Evolutionary conservation across 2,329 filamentous ascomycete species (phyloP).

Genomic region (Nigrospora oryzae): DNA sequence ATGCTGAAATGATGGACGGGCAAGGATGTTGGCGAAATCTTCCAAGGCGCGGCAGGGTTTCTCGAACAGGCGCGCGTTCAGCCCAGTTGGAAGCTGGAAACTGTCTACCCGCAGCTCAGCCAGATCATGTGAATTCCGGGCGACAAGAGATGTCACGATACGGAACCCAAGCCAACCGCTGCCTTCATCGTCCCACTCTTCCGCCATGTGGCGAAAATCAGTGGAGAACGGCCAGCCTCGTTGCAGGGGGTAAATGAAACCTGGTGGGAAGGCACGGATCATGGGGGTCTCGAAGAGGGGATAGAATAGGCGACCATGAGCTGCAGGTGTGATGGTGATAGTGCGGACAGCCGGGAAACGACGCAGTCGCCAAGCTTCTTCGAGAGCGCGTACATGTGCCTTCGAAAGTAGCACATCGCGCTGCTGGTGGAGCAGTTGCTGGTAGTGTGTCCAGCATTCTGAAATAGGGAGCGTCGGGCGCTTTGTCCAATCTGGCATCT

Average conservation of each 20-base stretch:
- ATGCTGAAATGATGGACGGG: constrained; percentile 15
- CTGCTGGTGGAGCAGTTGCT: constrained; percentile 22
- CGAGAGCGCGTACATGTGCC: constrained; percentile 21
- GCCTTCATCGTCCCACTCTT: constrained; percentile 5
- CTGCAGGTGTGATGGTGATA: constrained; percentile 28
- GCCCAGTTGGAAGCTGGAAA: constrained; percentile 17
- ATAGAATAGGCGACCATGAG: constrained; percentile 23
- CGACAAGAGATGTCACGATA: constrained; percentile 14
- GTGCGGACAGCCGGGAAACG: constrained; percentile 24
- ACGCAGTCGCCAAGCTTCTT: constrained; percentile 16
- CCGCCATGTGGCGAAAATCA: not conserved
- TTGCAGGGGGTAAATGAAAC: constrained; percentile 29
- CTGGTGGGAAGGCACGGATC: constrained; percentile 27
- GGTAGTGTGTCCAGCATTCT: constrained; percentile 18
- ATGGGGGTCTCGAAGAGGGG: constrained; percentile 32
- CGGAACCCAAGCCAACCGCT: constrained; percentile 23
- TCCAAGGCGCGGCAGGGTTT: constrained; percentile 15
- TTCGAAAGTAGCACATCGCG: constrained; percentile 14
- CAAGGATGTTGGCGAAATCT: constrained; percentile 13
- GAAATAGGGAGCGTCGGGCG: not conserved
- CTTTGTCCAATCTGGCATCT: not conserved
- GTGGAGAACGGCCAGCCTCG: constrained; percentile 13
- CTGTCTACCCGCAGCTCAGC: constrained; percentile 25
- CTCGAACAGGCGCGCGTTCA: constrained; percentile 21
- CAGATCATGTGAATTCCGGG: constrained; percentile 13